Evolutionary conservation across 2,329 filamentous ascomycete species (phyloP).

Genomic region (Nigrograna mackinnonii): DNA sequence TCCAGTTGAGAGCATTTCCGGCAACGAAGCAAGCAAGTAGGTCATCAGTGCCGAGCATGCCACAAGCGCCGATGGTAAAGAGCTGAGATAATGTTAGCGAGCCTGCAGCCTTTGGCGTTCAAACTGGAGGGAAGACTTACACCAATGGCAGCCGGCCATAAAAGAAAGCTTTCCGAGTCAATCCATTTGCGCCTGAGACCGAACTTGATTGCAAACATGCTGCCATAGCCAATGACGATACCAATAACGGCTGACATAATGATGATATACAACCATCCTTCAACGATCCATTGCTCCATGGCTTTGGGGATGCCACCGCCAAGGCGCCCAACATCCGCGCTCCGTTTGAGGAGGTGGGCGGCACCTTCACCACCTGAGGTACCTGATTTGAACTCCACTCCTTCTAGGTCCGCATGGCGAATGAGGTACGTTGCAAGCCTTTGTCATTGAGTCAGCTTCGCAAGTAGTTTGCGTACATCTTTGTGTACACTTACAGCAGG

Average conservation of each 20-base stretch:
- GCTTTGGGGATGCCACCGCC: conserved; percentile 51
- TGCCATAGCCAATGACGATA: conserved; percentile 52
- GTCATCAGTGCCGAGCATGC: conserved; percentile 62
- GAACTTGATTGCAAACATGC: conserved; percentile 51
- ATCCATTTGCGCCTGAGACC: conserved; percentile 53
- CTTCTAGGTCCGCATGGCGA: conserved; percentile 51
- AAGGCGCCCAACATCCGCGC: conserved; percentile 43
- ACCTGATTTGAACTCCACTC: conserved; percentile 24
- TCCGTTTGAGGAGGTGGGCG: conserved; percentile 13
- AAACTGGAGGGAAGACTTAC: conserved; percentile 44
- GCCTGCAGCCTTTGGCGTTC: conserved; percentile 34
- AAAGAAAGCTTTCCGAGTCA: conserved; percentile 55
- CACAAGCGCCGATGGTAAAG: conserved; percentile 62
- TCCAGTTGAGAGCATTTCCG: conserved; percentile 64
- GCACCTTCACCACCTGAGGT: conserved; percentile 2
- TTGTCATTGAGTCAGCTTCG: neutral
- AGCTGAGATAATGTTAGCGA: conserved; percentile 39
- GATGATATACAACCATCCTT: conserved; percentile 65
- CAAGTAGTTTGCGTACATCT: neutral
- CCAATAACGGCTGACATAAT: conserved; percentile 59
- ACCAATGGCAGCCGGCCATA: conserved; percentile 52
- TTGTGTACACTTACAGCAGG: conserved; percentile 46
- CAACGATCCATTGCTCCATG: conserved; percentile 61
- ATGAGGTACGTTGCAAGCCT: conserved; percentile 59
- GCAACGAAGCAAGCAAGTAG: conserved; percentile 65